Evolutionary conservation across 2,329 filamentous ascomycete genomes (phyloP).

Genomic region (Acrocalymma vagum): DNA sequence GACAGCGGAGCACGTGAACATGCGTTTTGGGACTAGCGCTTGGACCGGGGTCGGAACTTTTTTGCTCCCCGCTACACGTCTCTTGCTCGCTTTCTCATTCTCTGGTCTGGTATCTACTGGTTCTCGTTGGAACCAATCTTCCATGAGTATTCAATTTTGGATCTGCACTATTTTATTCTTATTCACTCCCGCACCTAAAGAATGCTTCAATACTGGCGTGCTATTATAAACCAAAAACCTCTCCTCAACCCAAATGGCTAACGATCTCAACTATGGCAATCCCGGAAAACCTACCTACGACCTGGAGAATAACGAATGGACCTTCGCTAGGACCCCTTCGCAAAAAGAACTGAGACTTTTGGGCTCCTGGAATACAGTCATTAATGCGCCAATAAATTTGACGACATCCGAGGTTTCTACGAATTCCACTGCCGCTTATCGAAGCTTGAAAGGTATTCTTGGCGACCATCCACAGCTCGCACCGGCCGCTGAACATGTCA

Average conservation of each 20-base stretch:
- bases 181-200: constrained; percentile 20
- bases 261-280: constrained; percentile 63
- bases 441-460: constrained; percentile 23
- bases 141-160: too few species aligned
- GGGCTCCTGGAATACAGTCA: constrained; percentile 22
- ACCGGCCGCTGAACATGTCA: constrained; percentile 28
- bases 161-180: too few species aligned
- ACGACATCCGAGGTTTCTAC: constrained; percentile 19
- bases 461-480: constrained; percentile 32
- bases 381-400: constrained; percentile 19
- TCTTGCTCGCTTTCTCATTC: too few species aligned
- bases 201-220: constrained; percentile 29
- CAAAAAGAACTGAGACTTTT: constrained; percentile 34
- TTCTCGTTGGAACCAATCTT: too few species aligned
- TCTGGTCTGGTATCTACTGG: too few species aligned
- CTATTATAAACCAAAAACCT: constrained; percentile 20
- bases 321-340: constrained; percentile 52
- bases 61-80: constrained; percentile 14
- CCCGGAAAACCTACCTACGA: constrained; percentile 61
- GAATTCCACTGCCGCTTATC: constrained; percentile 15
- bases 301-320: constrained; percentile 57
- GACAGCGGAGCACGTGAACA: constrained; percentile 33
- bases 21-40: constrained; percentile 34
- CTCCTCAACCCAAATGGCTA: constrained; percentile 64
- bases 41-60: constrained; percentile 16